Evolutionary conservation across 1,284 basidiomycete species (phyloP), one percentile per base, ranked within the genome.

Genomic region (Thecaphora thlaspeos): DNA sequence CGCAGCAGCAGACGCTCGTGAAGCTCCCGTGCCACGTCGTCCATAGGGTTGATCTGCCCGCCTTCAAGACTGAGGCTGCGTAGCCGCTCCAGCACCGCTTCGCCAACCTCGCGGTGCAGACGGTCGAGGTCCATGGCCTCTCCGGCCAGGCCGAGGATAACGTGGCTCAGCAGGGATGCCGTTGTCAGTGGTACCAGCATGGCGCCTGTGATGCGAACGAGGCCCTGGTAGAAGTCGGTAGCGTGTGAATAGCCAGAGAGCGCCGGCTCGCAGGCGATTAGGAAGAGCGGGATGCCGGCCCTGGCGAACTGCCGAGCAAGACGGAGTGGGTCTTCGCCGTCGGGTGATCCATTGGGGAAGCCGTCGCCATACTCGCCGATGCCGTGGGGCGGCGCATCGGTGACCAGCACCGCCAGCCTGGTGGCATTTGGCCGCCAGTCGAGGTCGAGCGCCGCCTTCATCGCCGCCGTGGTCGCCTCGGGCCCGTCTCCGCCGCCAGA

Each of bases 91-190:
- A 92, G 91, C 17, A 99, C 93, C 4, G 91, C 92, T 60, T 88
- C 84, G 5, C 92, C 92, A 45, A 97, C 90, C 79, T 96, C 92
- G 40, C 87, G 85, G 55, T 98, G 91, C 42, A 98, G 84, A 37
- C 93, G 86, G 73, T 99, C 95, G 88, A 99, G 65, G 78, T 98
- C 94, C 71, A 98, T 87, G 71, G 97, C 96, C 81, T 99, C 94
- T 22, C 97, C 84, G 26, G 97, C 94, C 69, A 90, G 91, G 21
- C 91, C 94, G 48, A 95, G 90, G 62, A 99, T 98, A 32, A 94
- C 95, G 76, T 95, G 91, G n/a, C 93, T 87, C 40, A 99, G 85
- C 23, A 97, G 84, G 76, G 92, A 89, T 26, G 94, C 95, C 15
- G 92, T 97, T 4, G 93, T 96, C 40, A 98, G 83, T 1, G 94